Evolutionary conservation across 2,329 filamentous ascomycete species (phyloP), one percentile per base, ranked within the genome.

Genomic region (Bertia moriformis): DNA sequence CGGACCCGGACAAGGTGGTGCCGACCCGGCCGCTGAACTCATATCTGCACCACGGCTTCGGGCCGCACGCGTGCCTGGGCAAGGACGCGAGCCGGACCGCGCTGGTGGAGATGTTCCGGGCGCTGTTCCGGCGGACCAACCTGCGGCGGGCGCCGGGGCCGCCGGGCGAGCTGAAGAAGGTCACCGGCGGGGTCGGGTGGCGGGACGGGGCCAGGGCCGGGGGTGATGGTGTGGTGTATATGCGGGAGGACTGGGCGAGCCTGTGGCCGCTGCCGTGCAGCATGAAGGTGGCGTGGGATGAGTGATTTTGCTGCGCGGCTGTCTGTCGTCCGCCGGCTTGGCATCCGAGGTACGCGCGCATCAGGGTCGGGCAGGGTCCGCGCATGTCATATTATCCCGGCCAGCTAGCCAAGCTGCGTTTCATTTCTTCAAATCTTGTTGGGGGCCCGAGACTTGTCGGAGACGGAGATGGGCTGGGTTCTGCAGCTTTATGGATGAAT

Each of bases 41-140:
- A 2, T 61, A 69, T 19, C 57, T 60, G 1, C 53, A 63, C 15
- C 68, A 61, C 42, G 63, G 63, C 45, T 60, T 59, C 39, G 65
- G 65, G 0, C 58, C 62, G 20, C 66, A 71, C 48, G 56, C 63
- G 19, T 70, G 66, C 41, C 19, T 67, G 2, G 61, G 57, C 29
- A 54, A 56, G 24, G 55, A 66, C 3, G 45, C 67, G 1, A 56
- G 61, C 0, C 51, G 60, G 12, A 50, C 59, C 0, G 65, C 60
- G 35, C 49, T 69, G 4, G 52, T 50, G 1, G 61, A 60, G 0
- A 53, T 68, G 18, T 47, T 68, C 22, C 63, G 60, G 48, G 53
- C 66, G 3, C 50, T 51, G 0, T 63, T 62, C 1, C 55, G 57
- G 13, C 55, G 68, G 39, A 63, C 63, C 46, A 47, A 62, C 29